Percentiles rank a stretch among this genome's conserved stretches.
Conservation (phyloP, 495 filamentous ascomycete genomes). For the Venustampulla echinocandica region DNA sequence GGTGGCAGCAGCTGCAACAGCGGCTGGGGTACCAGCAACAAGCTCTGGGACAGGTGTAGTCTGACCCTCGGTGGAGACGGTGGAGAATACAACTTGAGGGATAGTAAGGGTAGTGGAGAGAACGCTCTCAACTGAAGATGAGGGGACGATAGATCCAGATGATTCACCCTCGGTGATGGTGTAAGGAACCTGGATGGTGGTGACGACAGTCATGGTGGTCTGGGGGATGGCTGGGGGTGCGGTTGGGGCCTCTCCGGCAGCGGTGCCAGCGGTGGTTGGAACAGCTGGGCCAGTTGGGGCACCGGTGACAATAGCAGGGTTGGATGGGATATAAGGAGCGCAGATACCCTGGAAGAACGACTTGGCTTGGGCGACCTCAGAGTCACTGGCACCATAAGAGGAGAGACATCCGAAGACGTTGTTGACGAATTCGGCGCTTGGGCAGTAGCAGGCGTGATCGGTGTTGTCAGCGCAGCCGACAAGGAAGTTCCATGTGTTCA, state of each 20-base stretch:
- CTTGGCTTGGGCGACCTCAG: constrained; percentile 61
- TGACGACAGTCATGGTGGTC: constrained; percentile 46
- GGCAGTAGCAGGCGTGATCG: constrained; percentile 81
- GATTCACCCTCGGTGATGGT: constrained; percentile 35
- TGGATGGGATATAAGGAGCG: constrained; percentile 59
- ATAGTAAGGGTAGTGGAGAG: constrained; percentile 42
- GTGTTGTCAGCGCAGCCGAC: constrained; percentile 77
- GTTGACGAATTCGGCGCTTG: constrained; percentile 61
- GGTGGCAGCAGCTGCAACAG: neutral
- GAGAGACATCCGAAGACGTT: constrained; percentile 77
- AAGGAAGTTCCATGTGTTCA: constrained; percentile 84
- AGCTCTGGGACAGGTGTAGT: constrained; percentile 4
- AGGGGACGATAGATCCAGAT: constrained; percentile 33
- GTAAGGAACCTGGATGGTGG: constrained; percentile 35
- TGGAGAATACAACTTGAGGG: constrained; percentile 38
- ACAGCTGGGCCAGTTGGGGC: constrained; percentile 29
- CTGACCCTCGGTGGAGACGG: constrained; percentile 29
- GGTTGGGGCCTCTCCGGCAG: too few relatives aligned
- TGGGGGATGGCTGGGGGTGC: too few relatives aligned
- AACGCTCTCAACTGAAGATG: constrained; percentile 53
- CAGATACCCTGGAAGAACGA: constrained; percentile 90
- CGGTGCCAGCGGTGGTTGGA: constrained; percentile 17
- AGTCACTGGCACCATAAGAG: constrained; percentile 58
- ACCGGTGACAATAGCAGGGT: constrained; percentile 78
- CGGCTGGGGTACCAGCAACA: constrained; percentile 14